Evolutionary conservation across 331 rosid genomes (phyloP), one percentile per base, ranked within the genome.

Genomic region (Telfairia occidentalis): DNA sequence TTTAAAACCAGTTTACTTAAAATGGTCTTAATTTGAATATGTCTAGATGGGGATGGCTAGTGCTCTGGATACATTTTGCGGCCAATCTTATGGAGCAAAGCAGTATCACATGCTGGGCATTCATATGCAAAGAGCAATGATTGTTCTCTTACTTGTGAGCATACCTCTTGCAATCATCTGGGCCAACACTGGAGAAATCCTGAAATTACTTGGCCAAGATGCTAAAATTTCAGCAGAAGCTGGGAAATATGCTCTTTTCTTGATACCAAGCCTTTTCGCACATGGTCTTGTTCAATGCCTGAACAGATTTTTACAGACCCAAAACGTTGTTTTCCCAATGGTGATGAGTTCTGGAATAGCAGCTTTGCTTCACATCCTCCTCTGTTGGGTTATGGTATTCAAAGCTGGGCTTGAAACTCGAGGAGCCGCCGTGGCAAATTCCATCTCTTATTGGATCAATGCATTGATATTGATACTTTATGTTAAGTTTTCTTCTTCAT

Each of bases 11-110:
- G 21, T 9, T 2, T 10, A 28, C 38, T 30, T 30, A 9, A 32
- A 32, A 6, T 32, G 42, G 43, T 40, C 24, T 15, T 54, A 9
- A 23, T 38, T 3, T 54, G 67, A 34, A 37, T 77, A 54, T 45
- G 66, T 5, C n/a, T 54, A 88, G 97, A 5, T 78, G 52, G 97
- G 97, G 73, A 85, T 90, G 92, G 87, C 95, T 4, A 84, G 97
- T 81, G 91, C 96, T n/a, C 76, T 92, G 82, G 97, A 90, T 69
- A 88, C 97, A 2, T 80, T 92, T 21, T 88, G 90, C 28, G 97
- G 97, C 0, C 97, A 92, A 46, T 82, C 96, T n/a, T 88, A 83
- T 77, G 96, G 96, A 23, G 94, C 97, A 82, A 84, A 88, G 78
- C 96, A 90, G 48, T 81, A 88, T 75, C 84, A 53, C 11, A 69